phyloP scores from a whole-genome alignment of 441 rosid species.

The Adansonia madagascariensis region DNA sequence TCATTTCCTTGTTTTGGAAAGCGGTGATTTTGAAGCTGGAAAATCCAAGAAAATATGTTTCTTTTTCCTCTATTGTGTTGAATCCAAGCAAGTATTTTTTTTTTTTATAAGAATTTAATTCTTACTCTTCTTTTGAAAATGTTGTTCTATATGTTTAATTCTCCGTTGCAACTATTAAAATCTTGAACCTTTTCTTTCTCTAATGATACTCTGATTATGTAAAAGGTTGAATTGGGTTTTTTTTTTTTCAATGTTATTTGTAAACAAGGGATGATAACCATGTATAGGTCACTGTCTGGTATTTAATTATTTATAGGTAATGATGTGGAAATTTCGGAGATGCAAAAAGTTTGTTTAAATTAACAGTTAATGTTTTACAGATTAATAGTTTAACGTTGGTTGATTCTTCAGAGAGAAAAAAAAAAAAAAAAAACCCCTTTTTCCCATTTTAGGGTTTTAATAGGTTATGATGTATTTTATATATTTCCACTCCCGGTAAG shows the following conservation, averaged over 20 bases:
- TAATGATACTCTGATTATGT: neutral
- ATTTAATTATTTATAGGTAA: neutral
- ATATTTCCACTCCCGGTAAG: neutral
- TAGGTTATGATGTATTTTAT: slow-evolving; percentile 1
- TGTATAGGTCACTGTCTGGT: neutral
- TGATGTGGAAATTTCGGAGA: slow-evolving; percentile 14
- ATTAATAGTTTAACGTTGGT: neutral
- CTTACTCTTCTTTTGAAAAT: neutral
- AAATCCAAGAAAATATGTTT: neutral
- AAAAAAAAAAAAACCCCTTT: neutral
- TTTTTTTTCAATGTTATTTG: neutral
- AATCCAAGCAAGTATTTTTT: neutral
- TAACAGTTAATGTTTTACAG: neutral
- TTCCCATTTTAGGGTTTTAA: neutral
- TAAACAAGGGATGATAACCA: neutral
- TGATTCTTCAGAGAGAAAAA: neutral
- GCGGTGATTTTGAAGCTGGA: neutral
- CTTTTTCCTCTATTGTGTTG: neutral
- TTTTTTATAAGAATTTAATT: neutral
- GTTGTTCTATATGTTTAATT: neutral
- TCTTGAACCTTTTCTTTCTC: neutral
- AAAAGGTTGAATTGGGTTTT: neutral
- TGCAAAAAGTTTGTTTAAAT: neutral
- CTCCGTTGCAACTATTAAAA: neutral
- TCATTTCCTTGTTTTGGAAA: slow-evolving; percentile 12